Conservation (phyloP, 148 eudicot species). For the Chenopodium formosanum region DNA sequence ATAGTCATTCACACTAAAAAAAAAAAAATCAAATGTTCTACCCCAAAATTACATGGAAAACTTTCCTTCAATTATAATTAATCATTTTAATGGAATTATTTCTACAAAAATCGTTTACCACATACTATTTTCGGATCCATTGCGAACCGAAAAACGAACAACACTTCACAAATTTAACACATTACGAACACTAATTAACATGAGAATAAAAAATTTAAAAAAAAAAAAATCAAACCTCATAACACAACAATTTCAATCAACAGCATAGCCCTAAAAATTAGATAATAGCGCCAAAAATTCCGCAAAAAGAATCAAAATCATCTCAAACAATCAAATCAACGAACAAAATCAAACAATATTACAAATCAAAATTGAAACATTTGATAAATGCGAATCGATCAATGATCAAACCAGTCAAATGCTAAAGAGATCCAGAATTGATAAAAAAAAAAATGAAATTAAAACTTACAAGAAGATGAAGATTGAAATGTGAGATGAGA, state of each 20-base stretch:
- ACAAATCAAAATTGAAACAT: neutral
- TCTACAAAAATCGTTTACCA: too few species aligned
- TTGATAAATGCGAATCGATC: slow-evolving; percentile 16
- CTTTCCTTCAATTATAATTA: neutral
- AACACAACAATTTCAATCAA: neutral
- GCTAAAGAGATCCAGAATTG: neutral
- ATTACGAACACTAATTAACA: neutral
- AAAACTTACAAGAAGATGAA: neutral
- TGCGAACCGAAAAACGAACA: neutral
- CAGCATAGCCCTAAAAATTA: slow-evolving; percentile 5
- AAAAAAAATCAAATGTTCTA: neutral
- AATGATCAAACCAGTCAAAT: slow-evolving; percentile 14
- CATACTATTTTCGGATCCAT: neutral
- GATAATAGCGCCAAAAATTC: slow-evolving; percentile 10
- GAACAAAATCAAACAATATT: neutral
- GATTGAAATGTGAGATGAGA: slow-evolving; percentile 22
- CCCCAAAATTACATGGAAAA: neutral
- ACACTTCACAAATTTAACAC: neutral
- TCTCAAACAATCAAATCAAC: slow-evolving; percentile 1
- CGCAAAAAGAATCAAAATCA: neutral
- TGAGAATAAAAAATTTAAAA: neutral
- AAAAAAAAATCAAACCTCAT: neutral
- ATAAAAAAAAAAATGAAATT: neutral
- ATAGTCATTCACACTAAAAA: neutral
- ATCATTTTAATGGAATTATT: neutral